These are phyloP conservation scores for Knoxdaviesia capensis DNA, from an alignment of 2,329 filamentous ascomycete species.

Conservation along the genomic window DNA sequence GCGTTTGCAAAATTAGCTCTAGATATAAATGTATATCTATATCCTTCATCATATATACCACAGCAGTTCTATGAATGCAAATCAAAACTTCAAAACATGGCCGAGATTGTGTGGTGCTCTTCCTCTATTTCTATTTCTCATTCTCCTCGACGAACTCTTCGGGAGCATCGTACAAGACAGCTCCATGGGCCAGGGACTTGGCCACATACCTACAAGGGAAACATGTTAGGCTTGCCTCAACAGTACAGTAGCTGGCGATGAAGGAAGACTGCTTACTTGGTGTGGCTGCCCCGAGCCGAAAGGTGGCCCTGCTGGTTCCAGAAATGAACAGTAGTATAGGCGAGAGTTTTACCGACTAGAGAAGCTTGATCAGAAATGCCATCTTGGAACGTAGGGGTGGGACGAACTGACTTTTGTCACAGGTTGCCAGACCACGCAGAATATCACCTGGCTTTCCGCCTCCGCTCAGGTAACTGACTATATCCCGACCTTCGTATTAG, in stretches of 20 bases:
- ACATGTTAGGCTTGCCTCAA: background rate
- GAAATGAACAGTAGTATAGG: slow-evolving; percentile 40
- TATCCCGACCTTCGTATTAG: too few species aligned
- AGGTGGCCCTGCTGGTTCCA: slow-evolving; percentile 36
- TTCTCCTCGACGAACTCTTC: background rate
- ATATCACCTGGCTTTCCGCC: slow-evolving; percentile 37
- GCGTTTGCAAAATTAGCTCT: too few species aligned
- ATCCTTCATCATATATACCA: too few species aligned
- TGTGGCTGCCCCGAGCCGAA: slow-evolving; percentile 42
- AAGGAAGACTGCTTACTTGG: slow-evolving; percentile 26
- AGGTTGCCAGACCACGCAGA: slow-evolving; percentile 33
- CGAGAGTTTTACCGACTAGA: slow-evolving; percentile 41
- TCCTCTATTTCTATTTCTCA: background rate
- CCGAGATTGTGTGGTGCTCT: too few species aligned
- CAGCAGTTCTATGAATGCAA: too few species aligned
- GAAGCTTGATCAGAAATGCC: background rate
- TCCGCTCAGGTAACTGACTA: slow-evolving; percentile 42
- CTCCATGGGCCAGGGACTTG: slow-evolving; percentile 1
- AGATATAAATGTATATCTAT: too few species aligned
- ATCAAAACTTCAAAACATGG: too few species aligned
- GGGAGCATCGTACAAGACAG: slow-evolving; percentile 1
- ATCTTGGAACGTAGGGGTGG: background rate
- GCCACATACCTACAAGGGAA: slow-evolving; percentile 2
- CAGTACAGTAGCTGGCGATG: background rate
- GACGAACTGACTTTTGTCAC: slow-evolving; percentile 34